phyloP scores from a whole-genome alignment of 2,329 filamentous ascomycete genomes.

The Penicillium sp. region DNA sequence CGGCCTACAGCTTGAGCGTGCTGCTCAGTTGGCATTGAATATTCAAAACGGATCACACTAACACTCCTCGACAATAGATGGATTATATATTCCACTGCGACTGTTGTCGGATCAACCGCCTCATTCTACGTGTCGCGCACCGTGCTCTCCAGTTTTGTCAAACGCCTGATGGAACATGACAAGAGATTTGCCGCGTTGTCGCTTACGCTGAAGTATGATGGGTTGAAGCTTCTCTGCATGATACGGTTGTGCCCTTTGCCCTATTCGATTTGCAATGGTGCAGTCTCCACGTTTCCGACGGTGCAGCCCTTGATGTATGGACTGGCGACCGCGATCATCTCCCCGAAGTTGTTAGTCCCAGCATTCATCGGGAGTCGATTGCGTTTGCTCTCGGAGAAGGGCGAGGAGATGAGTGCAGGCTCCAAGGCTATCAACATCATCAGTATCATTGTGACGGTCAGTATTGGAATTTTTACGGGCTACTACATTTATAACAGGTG shows the following conservation, averaged over 20 bases:
- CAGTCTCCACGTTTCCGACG: slow-evolving; percentile 89
- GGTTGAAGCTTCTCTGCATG: slow-evolving; percentile 84
- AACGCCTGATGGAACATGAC: slow-evolving; percentile 78
- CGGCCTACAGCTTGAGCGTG: not conserved
- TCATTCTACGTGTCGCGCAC: slow-evolving; percentile 82
- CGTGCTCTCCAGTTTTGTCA: slow-evolving; percentile 76
- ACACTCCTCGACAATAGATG: slow-evolving; percentile 60
- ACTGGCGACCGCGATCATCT: slow-evolving; percentile 77
- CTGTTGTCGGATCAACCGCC: slow-evolving; percentile 73
- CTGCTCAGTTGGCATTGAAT: not conserved
- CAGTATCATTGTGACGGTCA: slow-evolving; percentile 72
- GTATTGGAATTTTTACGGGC: slow-evolving; percentile 75
- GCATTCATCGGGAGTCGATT: slow-evolving; percentile 88
- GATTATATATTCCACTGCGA: slow-evolving; percentile 79
- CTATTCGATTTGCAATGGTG: slow-evolving; percentile 91
- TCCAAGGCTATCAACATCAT: slow-evolving; percentile 83
- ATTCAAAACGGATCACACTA: slow-evolving; percentile 3
- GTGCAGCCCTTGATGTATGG: slow-evolving; percentile 77
- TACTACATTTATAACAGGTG: slow-evolving; percentile 78
- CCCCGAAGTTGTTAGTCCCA: slow-evolving; percentile 86
- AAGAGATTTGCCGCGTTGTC: slow-evolving; percentile 85
- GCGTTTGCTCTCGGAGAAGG: slow-evolving; percentile 78
- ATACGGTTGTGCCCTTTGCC: slow-evolving; percentile 91
- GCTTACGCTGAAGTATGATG: slow-evolving; percentile 86
- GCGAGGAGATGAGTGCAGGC: slow-evolving; percentile 76